A percentile compares a stretch with the other conserved stretches of the same genome.
Conservation (phyloP, 768 basidiomycete species). For the Boletus eberwhitei region DNA sequence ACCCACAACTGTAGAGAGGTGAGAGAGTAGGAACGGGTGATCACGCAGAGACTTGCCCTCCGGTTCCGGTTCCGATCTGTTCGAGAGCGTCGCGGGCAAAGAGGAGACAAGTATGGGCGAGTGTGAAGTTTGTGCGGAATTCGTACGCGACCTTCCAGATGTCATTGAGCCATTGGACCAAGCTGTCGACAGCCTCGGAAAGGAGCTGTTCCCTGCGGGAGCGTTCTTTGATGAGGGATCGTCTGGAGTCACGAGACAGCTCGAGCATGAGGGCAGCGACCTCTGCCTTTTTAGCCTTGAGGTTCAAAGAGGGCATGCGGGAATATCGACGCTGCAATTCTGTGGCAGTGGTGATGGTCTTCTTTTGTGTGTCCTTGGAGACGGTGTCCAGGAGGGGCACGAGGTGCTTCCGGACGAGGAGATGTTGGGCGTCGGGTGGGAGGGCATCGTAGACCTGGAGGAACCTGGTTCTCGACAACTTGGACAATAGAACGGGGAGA, state of each 20-base stretch:
- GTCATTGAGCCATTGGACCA: constrained; percentile 57
- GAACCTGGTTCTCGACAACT: constrained; percentile 35
- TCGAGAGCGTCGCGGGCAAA: constrained; percentile 47
- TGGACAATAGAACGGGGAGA: background rate
- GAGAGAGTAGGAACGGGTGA: constrained; percentile 5
- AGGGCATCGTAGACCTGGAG: constrained; percentile 45
- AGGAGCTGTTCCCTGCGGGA: constrained; percentile 55
- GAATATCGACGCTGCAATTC: constrained; percentile 38
- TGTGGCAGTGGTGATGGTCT: constrained; percentile 40
- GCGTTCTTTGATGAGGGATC: constrained; percentile 48
- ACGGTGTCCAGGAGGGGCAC: constrained; percentile 45
- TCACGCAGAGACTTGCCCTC: constrained; percentile 33
- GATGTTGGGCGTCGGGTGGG: constrained; percentile 50
- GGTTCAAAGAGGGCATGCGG: constrained; percentile 47
- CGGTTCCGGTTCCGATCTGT: constrained; percentile 39
- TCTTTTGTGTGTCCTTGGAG: constrained; percentile 36
- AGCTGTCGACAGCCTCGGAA: constrained; percentile 50
- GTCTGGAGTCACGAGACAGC: constrained; percentile 51
- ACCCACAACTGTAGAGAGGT: constrained; percentile 46
- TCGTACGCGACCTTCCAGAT: constrained; percentile 65
- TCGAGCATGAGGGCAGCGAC: constrained; percentile 51
- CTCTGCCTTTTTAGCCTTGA: constrained; percentile 53
- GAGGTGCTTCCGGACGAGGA: constrained; percentile 49
- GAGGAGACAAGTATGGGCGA: constrained; percentile 56
- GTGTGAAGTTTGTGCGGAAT: constrained; percentile 45